Base-by-base conservation (phyloP, 2,329 filamentous ascomycete species). In the Sporothrix luriei region DNA sequence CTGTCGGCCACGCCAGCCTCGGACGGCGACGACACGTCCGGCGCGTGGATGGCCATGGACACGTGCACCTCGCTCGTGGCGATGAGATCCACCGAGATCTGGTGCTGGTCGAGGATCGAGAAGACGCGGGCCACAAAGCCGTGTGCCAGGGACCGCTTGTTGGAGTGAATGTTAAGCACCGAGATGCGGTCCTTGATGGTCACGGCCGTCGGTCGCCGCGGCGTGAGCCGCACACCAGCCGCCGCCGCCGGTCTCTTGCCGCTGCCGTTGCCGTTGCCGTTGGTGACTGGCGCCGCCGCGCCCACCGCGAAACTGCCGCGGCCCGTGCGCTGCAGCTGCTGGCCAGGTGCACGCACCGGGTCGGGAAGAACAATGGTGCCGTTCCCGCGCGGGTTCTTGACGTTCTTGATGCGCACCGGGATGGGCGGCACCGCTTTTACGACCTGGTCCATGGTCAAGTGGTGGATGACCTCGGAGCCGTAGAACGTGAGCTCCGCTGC, bases 171-270 rank as follows among this genome's bases (percentile, higher is more conserved):
- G 80, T 99, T 99, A 76, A 99, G 92, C 74, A 99, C 93, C 61
- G 94, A 90, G 77, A 99, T 98, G 78, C 93, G 91, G 80, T 95
- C 92, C 83, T 99, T 99, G 82, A 97, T 97, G 14, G 95, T 99
- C 21, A 99, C 94, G 7, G 95, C 92, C 2, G 92, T 95, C 29
- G 92, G 92, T 52, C 91, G 84, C 80, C 91, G 93, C 16, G 90
- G 90, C 69, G 86, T 87, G 75, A 84, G 85, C 13, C 83, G 80
- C 43, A 86, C 71, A 26, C 68, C 69, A 26, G 72, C 48, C 66
- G 80, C 59, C 3, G 40, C 61, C 0, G 48, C 38, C 13, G 57
- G 43, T 43, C 16, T 24, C 24, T 29, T 21, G 38, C 10, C 38
- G 38, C 38, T 40, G 38, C 38, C 38, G 38, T 40, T 40, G 51